Conservation (phyloP, 2,329 filamentous ascomycete species). For the Drechslera avenae region DNA sequence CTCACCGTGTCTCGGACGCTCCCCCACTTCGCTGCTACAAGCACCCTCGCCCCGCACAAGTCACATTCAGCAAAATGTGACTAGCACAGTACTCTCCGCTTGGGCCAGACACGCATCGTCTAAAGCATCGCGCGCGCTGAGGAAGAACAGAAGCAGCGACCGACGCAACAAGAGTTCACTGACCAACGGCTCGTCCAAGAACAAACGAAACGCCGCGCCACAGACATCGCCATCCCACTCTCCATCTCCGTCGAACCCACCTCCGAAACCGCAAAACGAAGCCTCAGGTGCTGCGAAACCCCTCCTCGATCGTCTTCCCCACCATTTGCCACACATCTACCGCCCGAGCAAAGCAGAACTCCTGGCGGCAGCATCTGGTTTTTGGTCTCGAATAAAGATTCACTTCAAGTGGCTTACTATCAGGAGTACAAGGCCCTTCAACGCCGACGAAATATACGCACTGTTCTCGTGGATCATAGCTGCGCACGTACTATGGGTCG, state of each 20-base stretch:
- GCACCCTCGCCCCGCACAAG: slow-evolving; percentile 6
- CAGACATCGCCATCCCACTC: slow-evolving; percentile 41
- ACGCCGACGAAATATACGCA: slow-evolving; percentile 92
- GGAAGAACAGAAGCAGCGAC: slow-evolving; percentile 20
- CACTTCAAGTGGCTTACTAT: slow-evolving; percentile 99
- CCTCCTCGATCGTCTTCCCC: slow-evolving; percentile 60
- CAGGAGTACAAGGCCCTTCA: slow-evolving; percentile 90
- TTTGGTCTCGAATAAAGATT: slow-evolving; percentile 87
- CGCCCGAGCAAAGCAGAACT: slow-evolving; percentile 92
- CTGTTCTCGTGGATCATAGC: slow-evolving; percentile 95
- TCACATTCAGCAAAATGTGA: slow-evolving; percentile 27
- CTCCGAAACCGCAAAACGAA: slow-evolving; percentile 30
- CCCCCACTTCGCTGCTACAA: slow-evolving; percentile 18
- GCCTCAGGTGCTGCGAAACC: slow-evolving; percentile 43
- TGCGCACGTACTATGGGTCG: slow-evolving; percentile 91
- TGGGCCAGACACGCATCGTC: slow-evolving; percentile 40
- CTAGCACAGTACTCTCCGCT: slow-evolving; percentile 32
- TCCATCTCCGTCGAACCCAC: slow-evolving; percentile 37
- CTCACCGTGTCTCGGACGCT: slow-evolving; percentile 18
- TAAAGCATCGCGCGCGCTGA: slow-evolving; percentile 22
- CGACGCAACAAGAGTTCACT: slow-evolving; percentile 48
- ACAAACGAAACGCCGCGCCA: slow-evolving; percentile 18
- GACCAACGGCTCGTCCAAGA: slow-evolving; percentile 33
- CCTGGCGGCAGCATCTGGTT: slow-evolving; percentile 86
- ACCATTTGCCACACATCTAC: slow-evolving; percentile 71